Base-by-base conservation (phyloP, 306 rosid genomes). In the Psophocarpus tetragonolobus region DNA sequence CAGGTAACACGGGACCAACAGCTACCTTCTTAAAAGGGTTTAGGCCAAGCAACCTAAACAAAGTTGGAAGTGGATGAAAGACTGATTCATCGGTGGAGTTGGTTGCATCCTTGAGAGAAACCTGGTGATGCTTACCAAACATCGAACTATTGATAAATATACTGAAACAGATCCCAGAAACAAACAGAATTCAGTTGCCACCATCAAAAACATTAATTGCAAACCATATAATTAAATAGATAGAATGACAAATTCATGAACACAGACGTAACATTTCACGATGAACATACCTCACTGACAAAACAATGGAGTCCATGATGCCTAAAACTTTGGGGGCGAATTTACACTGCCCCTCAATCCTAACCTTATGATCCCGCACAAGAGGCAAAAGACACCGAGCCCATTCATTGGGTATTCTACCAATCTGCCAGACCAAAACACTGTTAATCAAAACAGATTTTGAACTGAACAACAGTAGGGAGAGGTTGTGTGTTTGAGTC, bases 341-440 rank as follows among this genome's bases (percentile, higher is more conserved):
- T 83, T 90, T 88, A 79, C 97, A 92, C 41, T 48, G 82, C 21
- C 98, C 97, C 48, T 90, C 93, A 42, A 90, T 80, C 80, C 79
- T 89, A 30, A 92, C 88, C 81, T 92, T 90, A 48, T 67, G 82
- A 82, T 92, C 97, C 71, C 95, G 80, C 87, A 94, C 95, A 30
- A 92, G 88, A 7, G 97, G 97, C 84, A 92, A 88, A 26, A 94
- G 82, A 82, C 98, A 90, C 75, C 97, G 87, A 71, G 92, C 97
- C 98, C 98, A 94, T 84, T 92, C 98, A 9, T 92, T 94, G 0
- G 98, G 98, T 85, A 94, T 94, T 81, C 98, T 78, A 76, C 98
- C 98, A 78, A 92, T 88, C 98, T 94, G 87, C 74, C 81, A 76
- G 47, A 53, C 17, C 15, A 5, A 23, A 24, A 6, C 4, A 26